Conservation (phyloP, 257 asterid genomes). For the Paraleonurus japonicus region DNA sequence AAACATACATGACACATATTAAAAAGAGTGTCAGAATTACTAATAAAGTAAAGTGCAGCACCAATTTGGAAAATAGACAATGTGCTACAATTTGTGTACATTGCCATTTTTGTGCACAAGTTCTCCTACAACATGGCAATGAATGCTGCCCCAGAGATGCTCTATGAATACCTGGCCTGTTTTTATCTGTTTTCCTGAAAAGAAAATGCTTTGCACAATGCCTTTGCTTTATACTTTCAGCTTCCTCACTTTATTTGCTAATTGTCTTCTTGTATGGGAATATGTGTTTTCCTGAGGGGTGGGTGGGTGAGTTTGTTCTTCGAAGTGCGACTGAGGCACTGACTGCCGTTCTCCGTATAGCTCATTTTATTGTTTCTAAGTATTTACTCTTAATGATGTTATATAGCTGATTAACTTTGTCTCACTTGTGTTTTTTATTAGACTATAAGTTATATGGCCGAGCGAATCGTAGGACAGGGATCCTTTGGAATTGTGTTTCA, state of each 20-base stretch:
- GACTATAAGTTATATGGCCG: conserved; percentile 92
- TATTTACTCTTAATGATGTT: background rate
- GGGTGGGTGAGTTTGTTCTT: background rate
- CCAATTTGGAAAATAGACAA: background rate
- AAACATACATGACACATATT: background rate
- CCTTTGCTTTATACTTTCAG: background rate
- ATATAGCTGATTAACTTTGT: background rate
- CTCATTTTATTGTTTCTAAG: background rate
- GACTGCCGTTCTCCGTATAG: background rate
- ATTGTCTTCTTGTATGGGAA: background rate
- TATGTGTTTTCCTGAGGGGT: background rate
- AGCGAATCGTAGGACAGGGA: conserved; percentile 88
- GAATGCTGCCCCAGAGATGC: background rate
- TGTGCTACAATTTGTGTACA: background rate
- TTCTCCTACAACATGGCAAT: background rate
- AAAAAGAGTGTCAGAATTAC: background rate
- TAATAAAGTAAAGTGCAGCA: background rate
- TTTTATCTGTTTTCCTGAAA: background rate
- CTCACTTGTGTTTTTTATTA: conserved; percentile 28
- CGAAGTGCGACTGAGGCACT: background rate
- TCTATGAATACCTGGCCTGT: background rate
- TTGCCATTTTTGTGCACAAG: background rate
- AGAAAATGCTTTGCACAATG: background rate
- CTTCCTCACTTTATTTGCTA: background rate
- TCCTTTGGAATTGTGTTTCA: conserved; percentile 92